Conservation (phyloP, 2,329 filamentous ascomycete species). For the Zalaria obscura region DNA sequence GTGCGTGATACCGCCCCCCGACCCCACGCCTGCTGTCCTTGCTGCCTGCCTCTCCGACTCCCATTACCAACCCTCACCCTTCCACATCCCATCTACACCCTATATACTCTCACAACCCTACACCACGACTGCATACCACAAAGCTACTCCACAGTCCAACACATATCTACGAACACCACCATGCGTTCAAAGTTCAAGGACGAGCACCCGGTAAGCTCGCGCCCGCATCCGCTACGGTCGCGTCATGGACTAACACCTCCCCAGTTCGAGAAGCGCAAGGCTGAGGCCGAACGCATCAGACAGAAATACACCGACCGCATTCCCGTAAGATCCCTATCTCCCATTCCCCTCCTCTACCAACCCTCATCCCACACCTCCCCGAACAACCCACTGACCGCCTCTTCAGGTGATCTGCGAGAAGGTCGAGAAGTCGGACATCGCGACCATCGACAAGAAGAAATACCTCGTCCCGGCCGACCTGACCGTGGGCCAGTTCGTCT, state of each 20-base stretch:
- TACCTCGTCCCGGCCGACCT: conserved; percentile 95
- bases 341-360: conserved; percentile 1
- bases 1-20: background rate
- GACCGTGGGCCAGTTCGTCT: conserved; percentile 98
- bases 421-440: conserved; percentile 98
- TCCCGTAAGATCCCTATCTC: conserved; percentile 54
- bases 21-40: background rate
- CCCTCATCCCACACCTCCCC: conserved; percentile 1
- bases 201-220: conserved; percentile 57
- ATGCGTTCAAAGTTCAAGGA: conserved; percentile 99
- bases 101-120: background rate
- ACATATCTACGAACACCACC: conserved; percentile 29
- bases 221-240: conserved; percentile 4
- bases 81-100: background rate
- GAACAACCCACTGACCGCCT: conserved; percentile 1
- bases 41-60: background rate
- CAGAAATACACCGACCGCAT: conserved; percentile 99
- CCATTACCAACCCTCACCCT: background rate
- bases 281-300: conserved; percentile 96
- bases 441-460: conserved; percentile 99
- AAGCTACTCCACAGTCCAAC: background rate
- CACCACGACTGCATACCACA: background rate
- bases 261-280: conserved; percentile 96
- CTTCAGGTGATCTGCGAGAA: conserved; percentile 95
- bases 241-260: conserved; percentile 6